A percentile compares a stretch with the other conserved stretches of the same genome.
Evolutionary conservation across 2,329 filamentous ascomycete genomes (phyloP).

Genomic region (Metarhizium album): DNA sequence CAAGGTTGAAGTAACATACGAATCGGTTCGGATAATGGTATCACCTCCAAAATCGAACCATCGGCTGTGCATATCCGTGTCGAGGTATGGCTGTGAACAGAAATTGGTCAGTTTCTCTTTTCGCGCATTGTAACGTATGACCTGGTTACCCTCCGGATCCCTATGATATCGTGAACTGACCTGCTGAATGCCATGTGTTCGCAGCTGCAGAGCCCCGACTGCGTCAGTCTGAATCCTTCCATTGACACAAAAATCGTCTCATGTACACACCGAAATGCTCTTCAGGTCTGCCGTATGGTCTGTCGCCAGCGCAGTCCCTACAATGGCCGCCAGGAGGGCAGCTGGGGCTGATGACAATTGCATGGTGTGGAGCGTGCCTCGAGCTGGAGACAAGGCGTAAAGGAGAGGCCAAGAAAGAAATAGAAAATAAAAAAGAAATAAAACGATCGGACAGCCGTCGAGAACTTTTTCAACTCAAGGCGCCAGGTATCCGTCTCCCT

Average conservation of each 20-base stretch:
- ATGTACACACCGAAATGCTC: constrained; percentile 36
- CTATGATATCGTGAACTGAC: constrained; percentile 37
- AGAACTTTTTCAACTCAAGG: constrained; percentile 5
- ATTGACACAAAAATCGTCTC: too few species aligned
- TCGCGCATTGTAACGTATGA: neutral
- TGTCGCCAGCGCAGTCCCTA: constrained; percentile 41
- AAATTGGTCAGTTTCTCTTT: constrained; percentile 7
- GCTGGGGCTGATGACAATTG: constrained; percentile 36
- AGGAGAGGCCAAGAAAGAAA: neutral
- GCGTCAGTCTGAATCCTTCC: neutral
- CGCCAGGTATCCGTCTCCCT: constrained; percentile 5
- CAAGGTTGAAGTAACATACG: constrained; percentile 34
- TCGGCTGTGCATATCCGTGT: constrained; percentile 94
- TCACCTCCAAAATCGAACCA: constrained; percentile 99
- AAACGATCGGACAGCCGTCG: constrained; percentile 1
- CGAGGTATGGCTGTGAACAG: constrained; percentile 69
- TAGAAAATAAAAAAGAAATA: neutral
- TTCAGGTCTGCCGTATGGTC: constrained; percentile 37
- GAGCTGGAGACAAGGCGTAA: neutral
- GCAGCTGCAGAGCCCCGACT: constrained; percentile 45
- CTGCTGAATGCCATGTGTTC: constrained; percentile 74
- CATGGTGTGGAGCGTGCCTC: constrained; percentile 26
- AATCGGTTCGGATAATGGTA: constrained; percentile 67
- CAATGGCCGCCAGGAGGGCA: constrained; percentile 37
- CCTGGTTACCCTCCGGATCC: neutral